A percentile compares a stretch with the other conserved stretches of the same genome.
phyloP scores from a whole-genome alignment of 2,329 filamentous ascomycete genomes.

The Hortaea werneckii region DNA sequence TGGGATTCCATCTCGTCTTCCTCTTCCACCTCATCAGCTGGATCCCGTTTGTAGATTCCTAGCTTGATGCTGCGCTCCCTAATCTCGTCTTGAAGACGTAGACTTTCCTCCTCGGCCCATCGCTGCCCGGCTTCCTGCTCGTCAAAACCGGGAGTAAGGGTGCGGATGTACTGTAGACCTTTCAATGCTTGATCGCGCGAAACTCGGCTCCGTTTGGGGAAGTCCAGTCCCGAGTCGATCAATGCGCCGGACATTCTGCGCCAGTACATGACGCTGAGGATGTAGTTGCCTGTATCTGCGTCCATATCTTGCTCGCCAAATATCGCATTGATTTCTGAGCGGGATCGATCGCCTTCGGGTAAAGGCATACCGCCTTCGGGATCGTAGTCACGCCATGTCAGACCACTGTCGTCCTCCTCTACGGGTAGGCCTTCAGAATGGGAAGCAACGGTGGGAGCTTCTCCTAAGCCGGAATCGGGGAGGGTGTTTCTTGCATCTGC shows the following conservation, averaged over 20 bases:
- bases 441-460: conserved; percentile 16
- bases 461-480: conserved; percentile 8
- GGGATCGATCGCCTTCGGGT: conserved; percentile 18
- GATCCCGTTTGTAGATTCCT: conserved; percentile 23
- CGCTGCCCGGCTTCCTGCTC: conserved; percentile 22
- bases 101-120: conserved; percentile 26
- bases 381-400: conserved; percentile 30
- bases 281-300: conserved; percentile 25
- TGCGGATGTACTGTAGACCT: conserved; percentile 25
- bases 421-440: conserved; percentile 18
- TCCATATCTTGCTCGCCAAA: conserved; percentile 22
- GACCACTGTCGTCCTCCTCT: conserved; percentile 6
- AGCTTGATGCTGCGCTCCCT: conserved; percentile 23
- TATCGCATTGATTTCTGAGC: conserved; percentile 19
- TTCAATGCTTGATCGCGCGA: conserved; percentile 18
- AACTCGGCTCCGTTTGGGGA: conserved; percentile 18
- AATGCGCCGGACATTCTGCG: conserved; percentile 27
- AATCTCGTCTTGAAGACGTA: conserved; percentile 19
- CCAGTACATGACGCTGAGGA: conserved; percentile 28
- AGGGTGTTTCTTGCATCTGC: neutral
- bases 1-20: conserved; percentile 12
- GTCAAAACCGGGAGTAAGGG: conserved; percentile 23
- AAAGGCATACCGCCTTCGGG: conserved; percentile 27
- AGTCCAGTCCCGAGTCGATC: conserved; percentile 25
- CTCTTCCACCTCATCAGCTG: conserved; percentile 7